Evolutionary conservation across 768 basidiomycete species (phyloP), one percentile per base, ranked within the genome.

Genomic region (Kwoniella newhampshirensis): DNA sequence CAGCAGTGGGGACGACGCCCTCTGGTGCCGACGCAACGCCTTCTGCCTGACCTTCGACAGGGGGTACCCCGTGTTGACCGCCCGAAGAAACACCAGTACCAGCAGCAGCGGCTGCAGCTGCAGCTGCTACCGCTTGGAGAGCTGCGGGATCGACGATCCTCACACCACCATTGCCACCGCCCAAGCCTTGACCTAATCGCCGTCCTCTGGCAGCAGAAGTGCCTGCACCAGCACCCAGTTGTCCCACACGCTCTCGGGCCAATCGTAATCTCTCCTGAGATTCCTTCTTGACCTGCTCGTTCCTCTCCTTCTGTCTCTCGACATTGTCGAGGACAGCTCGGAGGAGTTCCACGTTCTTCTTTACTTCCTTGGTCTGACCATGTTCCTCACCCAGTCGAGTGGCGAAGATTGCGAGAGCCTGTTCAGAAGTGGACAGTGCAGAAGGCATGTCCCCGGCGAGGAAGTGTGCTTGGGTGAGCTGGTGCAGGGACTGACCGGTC

Each of bases 381-480:
- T 78, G 68, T 1, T 75, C 76, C 43, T 68, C 63, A 8, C 77
- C 77, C 25, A 78, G 67, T 21, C 71, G 67, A 20, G 65, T 59
- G 28, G 63, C 57, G 65, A 75, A 79, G 60, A 79, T 77, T 18
- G 60, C 52, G 13, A 62, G 51, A 11, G 77, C 75, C 17, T 63
- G 48, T 39, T 72, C 66, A 11, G 75, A 65, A 25, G 67, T 61
- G 9, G 57, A 57, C 35, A 74, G 59, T 3, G 78, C 76, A n/a
- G 59, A 60, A 15, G 64, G 49, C 40, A 79, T 67, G 56, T 79
- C 74, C 28, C 64, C 67, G 36, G 62, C 36, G 41, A 79, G 61
- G 64, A 78, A 79, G 61, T 78, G 68, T 4, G 70, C 66, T 63
- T 80, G 78, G 5, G 75, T 78, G 51, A 80, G 67, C 39, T 75